These are phyloP conservation scores for Calocybe indica DNA, from an alignment of 768 basidiomycete species.

Conservation along the genomic window DNA sequence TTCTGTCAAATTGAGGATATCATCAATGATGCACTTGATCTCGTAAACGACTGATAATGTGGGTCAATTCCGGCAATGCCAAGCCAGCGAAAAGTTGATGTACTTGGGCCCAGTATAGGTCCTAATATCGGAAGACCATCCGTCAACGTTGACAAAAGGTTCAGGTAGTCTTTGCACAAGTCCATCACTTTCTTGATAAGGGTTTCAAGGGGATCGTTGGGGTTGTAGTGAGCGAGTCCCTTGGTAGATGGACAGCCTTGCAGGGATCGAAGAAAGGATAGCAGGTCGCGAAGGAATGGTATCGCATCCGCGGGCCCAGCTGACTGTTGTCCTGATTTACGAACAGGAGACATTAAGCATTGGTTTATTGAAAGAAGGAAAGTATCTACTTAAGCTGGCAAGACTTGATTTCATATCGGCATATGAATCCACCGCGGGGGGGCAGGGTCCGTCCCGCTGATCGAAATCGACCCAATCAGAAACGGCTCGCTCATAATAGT, in stretches of 20 bases:
- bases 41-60: conserved; percentile 43
- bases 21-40: conserved; percentile 55
- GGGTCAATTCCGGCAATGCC: conserved; percentile 2
- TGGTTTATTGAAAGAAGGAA: not conserved
- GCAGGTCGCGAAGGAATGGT: not conserved
- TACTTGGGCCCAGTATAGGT: conserved; percentile 50
- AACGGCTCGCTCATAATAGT: not conserved
- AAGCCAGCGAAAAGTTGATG: conserved; percentile 14
- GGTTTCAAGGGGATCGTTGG: conserved; percentile 34
- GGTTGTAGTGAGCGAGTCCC: conserved; percentile 48
- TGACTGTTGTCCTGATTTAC: not conserved
- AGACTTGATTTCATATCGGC: not conserved
- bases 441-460: not conserved
- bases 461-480: not conserved
- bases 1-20: conserved; percentile 40
- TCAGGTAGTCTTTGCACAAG: conserved; percentile 39
- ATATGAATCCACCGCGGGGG: not conserved
- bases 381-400: not conserved
- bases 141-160: conserved; percentile 22
- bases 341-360: not conserved
- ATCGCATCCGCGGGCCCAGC: not conserved
- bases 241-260: conserved; percentile 34
- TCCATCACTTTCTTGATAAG: conserved; percentile 46
- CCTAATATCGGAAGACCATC: conserved; percentile 39
- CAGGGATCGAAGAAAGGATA: conserved; percentile 24